Conservation (phyloP, 768 basidiomycete species). For the Suillus discolor region DNA sequence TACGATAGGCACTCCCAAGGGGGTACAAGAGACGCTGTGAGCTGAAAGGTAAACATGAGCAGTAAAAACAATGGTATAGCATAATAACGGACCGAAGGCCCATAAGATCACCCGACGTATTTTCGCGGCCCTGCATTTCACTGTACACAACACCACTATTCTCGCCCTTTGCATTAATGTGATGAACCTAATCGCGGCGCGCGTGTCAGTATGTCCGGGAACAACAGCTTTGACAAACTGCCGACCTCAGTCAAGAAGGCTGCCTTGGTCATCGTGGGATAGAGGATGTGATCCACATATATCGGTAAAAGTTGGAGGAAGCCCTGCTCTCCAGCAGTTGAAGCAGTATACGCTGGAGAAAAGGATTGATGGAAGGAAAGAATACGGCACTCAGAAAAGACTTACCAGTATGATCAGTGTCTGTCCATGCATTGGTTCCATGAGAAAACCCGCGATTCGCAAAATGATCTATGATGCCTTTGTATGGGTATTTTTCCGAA, state of each 20-base stretch:
- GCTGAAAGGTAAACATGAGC: slow-evolving; percentile 39
- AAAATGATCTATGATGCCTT: slow-evolving; percentile 92
- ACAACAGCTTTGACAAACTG: slow-evolving; percentile 2
- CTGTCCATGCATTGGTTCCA: slow-evolving; percentile 97
- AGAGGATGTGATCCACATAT: slow-evolving; percentile 95
- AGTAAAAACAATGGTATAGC: slow-evolving; percentile 1
- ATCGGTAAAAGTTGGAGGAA: slow-evolving; percentile 84
- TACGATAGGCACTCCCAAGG: slow-evolving; percentile 83
- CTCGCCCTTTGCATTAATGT: slow-evolving; percentile 87
- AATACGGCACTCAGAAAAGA: neutral
- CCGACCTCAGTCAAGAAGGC: slow-evolving; percentile 72
- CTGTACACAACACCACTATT: slow-evolving; percentile 96
- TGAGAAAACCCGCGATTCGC: slow-evolving; percentile 94
- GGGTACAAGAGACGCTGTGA: slow-evolving; percentile 83
- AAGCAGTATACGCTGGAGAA: slow-evolving; percentile 79
- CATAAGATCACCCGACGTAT: slow-evolving; percentile 91
- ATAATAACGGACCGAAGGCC: slow-evolving; percentile 62
- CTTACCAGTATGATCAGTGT: slow-evolving; percentile 77
- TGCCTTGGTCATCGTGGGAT: slow-evolving; percentile 90
- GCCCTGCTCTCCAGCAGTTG: slow-evolving; percentile 93
- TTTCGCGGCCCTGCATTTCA: slow-evolving; percentile 96
- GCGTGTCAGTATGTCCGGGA: slow-evolving; percentile 2
- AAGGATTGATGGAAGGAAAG: slow-evolving; percentile 3
- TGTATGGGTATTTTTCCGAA: slow-evolving; percentile 93
- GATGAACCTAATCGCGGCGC: slow-evolving; percentile 70